phyloP scores from a whole-genome alignment of 495 filamentous ascomycete species.

The Massariosphaeria phaeospora region DNA sequence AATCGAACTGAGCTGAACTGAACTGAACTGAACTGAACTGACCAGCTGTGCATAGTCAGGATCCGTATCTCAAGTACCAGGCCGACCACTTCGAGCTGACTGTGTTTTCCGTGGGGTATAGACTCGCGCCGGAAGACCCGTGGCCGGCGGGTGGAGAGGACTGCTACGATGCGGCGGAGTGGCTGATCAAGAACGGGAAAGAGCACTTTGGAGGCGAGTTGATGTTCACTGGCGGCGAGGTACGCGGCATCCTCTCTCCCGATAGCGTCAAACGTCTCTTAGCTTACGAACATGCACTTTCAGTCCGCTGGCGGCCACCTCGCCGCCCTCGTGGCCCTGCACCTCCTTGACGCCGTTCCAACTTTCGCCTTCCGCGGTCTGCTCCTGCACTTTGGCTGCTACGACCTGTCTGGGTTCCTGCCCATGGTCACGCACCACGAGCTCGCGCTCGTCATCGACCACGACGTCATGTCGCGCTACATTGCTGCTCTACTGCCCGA shows the following conservation, averaged over 20 bases:
- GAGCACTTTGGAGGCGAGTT: slow-evolving; percentile 43
- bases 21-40: no score
- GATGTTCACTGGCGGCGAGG: slow-evolving; percentile 43
- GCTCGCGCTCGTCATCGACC: slow-evolving; percentile 41
- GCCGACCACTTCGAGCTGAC: slow-evolving; percentile 44
- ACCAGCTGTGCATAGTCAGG: slow-evolving; percentile 31
- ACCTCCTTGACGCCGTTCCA: slow-evolving; percentile 43
- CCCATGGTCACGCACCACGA: slow-evolving; percentile 37
- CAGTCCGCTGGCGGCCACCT: slow-evolving; percentile 51
- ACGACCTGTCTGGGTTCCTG: slow-evolving; percentile 43
- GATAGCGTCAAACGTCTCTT: background rate
- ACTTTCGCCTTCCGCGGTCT: slow-evolving; percentile 43
- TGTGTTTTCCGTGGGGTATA: slow-evolving; percentile 54
- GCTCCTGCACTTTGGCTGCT: slow-evolving; percentile 47
- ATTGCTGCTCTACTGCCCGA: slow-evolving; percentile 44
- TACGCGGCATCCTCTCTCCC: slow-evolving; percentile 1
- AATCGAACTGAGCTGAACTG: no score
- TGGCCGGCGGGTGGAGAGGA: slow-evolving; percentile 52
- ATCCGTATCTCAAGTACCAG: slow-evolving; percentile 41
- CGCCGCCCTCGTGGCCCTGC: slow-evolving; percentile 42
- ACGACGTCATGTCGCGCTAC: slow-evolving; percentile 43
- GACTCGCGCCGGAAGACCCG: slow-evolving; percentile 56
- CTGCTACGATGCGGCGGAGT: slow-evolving; percentile 51
- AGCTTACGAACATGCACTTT: background rate
- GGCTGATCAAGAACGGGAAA: slow-evolving; percentile 46